Percentiles rank a stretch among this genome's conserved stretches.
Conservation (phyloP, 345 rosid genomes). For the Mallotus nudiflorus region DNA sequence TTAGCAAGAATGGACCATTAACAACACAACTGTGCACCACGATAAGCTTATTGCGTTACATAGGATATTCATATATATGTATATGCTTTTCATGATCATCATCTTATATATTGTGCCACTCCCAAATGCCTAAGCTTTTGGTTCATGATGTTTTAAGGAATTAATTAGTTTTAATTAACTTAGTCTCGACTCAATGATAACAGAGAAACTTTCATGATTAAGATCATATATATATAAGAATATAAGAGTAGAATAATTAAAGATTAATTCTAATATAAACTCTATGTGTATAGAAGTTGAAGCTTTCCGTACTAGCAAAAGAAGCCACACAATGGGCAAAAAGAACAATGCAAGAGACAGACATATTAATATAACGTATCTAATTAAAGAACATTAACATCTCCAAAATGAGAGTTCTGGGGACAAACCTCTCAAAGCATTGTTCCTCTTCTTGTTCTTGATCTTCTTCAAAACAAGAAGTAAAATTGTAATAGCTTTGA, state of each 20-base stretch:
- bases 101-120: background rate
- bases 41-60: conserved; percentile 9
- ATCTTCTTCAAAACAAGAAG: conserved; percentile 25
- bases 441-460: background rate
- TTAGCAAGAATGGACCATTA: conserved; percentile 31
- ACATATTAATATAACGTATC: background rate
- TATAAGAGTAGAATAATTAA: background rate
- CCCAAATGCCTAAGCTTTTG: background rate
- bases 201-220: background rate
- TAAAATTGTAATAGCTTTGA: background rate
- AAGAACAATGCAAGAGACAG: background rate
- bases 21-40: conserved; percentile 16
- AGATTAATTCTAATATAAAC: background rate
- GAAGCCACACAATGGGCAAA: background rate
- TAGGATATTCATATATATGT: conserved; percentile 4
- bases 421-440: conserved; percentile 31
- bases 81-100: conserved; percentile 16
- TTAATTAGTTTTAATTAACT: background rate
- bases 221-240: conserved; percentile 5
- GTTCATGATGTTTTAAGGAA: background rate
- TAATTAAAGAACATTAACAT: conserved; percentile 14
- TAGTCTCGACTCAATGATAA: conserved; percentile 1
- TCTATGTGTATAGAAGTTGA: no score
- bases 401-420: conserved; percentile 12
- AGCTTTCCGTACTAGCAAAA: background rate